Percentiles rank a stretch among this genome's conserved stretches.
phyloP scores from a whole-genome alignment of 768 basidiomycete species.

The Russula virescens region DNA sequence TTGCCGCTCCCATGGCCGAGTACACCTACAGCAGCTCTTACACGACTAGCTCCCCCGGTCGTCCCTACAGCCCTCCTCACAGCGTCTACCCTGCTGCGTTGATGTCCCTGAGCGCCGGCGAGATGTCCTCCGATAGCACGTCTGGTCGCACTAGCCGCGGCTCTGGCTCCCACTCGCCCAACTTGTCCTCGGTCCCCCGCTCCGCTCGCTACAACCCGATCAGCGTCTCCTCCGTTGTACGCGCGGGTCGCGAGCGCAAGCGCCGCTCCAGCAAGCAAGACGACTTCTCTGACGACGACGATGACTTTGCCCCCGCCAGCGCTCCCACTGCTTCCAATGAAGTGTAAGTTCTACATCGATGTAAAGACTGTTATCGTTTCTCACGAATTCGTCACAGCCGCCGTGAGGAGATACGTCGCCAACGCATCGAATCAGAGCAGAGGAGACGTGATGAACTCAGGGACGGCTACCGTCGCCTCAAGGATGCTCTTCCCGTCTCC shows the following conservation, averaged over 20 bases:
- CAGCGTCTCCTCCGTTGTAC: constrained; percentile 39
- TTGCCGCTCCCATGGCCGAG: constrained; percentile 52
- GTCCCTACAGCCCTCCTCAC: constrained; percentile 63
- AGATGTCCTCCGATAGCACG: constrained; percentile 67
- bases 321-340: constrained; percentile 46
- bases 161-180: constrained; percentile 55
- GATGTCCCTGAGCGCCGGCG: constrained; percentile 63
- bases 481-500: constrained; percentile 81
- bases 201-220: constrained; percentile 81
- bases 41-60: constrained; percentile 46
- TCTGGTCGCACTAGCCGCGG: constrained; percentile 63
- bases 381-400: constrained; percentile 39
- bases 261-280: constrained; percentile 42
- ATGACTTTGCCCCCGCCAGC: constrained; percentile 59
- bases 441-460: constrained; percentile 87
- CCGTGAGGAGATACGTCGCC: constrained; percentile 85
- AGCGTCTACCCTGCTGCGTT: constrained; percentile 70
- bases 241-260: constrained; percentile 42
- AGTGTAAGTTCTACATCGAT: constrained; percentile 36
- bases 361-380: neutral
- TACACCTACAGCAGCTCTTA: constrained; percentile 56
- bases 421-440: constrained; percentile 93
- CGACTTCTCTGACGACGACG: constrained; percentile 69
- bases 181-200: constrained; percentile 56
- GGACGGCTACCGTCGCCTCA: constrained; percentile 86